Evolutionary conservation across 2,329 filamentous ascomycete species (phyloP).

Genomic region (Venturia carpophila): DNA sequence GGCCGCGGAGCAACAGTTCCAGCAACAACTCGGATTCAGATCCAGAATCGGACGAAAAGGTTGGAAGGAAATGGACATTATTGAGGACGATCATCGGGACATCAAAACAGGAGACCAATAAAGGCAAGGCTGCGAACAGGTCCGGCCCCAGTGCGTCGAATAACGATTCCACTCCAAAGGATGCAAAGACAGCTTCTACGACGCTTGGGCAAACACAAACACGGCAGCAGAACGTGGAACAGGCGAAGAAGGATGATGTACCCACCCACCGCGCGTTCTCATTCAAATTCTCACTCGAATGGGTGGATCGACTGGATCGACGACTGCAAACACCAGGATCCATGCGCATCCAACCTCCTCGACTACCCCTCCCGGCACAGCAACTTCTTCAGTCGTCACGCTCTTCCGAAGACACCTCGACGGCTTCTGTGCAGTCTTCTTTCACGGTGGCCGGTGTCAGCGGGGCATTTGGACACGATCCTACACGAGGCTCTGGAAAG

Average conservation of each 20-base stretch:
- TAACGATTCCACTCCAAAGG: not conserved
- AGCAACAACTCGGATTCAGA: conserved; percentile 13
- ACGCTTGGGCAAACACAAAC: conserved; percentile 9
- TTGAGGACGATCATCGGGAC: conserved; percentile 55
- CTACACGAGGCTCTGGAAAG: conserved; percentile 2
- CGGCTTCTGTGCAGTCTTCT: not conserved
- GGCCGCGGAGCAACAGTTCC: conserved; percentile 12
- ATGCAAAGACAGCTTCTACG: not conserved
- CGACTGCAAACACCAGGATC: conserved; percentile 50
- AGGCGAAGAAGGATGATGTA: not conserved
- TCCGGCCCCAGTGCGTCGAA: not conserved
- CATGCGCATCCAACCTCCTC: conserved; percentile 56
- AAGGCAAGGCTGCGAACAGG: conserved; percentile 29
- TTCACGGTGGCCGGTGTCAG: not conserved
- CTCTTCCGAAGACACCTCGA: not conserved
- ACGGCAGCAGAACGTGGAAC: not conserved
- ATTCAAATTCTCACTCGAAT: conserved; percentile 69
- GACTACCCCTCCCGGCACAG: conserved; percentile 64
- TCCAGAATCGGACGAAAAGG: conserved; percentile 19
- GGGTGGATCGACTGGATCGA: conserved; percentile 41
- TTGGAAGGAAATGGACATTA: conserved; percentile 53
- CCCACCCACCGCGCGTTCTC: conserved; percentile 51
- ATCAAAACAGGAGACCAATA: conserved; percentile 34
- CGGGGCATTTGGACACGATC: not conserved
- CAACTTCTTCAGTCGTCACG: conserved; percentile 44